A percentile compares a stretch with the other conserved stretches of the same genome.
Evolutionary conservation across 805 yeast species (phyloP).

Genomic region (Saccharomycopsis schoenii): DNA sequence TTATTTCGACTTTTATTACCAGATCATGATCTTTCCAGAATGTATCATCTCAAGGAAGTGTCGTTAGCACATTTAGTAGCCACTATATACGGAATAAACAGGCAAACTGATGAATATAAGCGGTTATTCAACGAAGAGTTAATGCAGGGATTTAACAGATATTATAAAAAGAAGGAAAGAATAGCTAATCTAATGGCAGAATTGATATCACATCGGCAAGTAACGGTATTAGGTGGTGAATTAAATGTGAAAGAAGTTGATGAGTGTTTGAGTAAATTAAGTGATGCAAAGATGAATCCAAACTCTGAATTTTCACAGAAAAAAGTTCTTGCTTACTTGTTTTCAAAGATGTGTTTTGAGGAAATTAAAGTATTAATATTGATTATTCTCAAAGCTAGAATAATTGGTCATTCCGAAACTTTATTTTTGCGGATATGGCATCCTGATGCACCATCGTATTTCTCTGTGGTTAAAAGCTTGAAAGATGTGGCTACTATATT

Average conservation of each 20-base stretch:
- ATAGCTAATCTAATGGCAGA: constrained; percentile 41
- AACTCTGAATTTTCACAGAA: constrained; percentile 26
- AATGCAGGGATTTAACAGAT: constrained; percentile 34
- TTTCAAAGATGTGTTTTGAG: constrained; percentile 43
- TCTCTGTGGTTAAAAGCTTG: constrained; percentile 55
- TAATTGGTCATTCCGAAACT: constrained; percentile 55
- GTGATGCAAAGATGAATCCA: neutral
- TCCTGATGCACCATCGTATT: constrained; percentile 62
- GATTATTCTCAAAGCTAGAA: constrained; percentile 48
- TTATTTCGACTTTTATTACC: constrained; percentile 55
- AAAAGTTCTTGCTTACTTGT: constrained; percentile 37
- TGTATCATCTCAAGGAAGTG: constrained; percentile 55
- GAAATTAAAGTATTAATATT: constrained; percentile 65
- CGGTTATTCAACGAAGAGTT: constrained; percentile 24
- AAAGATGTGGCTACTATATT: constrained; percentile 50
- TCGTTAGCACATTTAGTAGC: constrained; percentile 43
- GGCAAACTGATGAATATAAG: constrained; percentile 50
- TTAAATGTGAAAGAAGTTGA: constrained; percentile 22
- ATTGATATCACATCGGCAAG: constrained; percentile 37
- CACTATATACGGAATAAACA: constrained; percentile 47
- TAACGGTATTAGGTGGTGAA: constrained; percentile 27
- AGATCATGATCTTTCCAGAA: constrained; percentile 45
- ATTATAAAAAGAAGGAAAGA: constrained; percentile 31
- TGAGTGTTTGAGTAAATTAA: constrained; percentile 3
- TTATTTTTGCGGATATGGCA: constrained; percentile 58